Conservation (phyloP, 805 yeast species). For the Ogataea henricii region DNA sequence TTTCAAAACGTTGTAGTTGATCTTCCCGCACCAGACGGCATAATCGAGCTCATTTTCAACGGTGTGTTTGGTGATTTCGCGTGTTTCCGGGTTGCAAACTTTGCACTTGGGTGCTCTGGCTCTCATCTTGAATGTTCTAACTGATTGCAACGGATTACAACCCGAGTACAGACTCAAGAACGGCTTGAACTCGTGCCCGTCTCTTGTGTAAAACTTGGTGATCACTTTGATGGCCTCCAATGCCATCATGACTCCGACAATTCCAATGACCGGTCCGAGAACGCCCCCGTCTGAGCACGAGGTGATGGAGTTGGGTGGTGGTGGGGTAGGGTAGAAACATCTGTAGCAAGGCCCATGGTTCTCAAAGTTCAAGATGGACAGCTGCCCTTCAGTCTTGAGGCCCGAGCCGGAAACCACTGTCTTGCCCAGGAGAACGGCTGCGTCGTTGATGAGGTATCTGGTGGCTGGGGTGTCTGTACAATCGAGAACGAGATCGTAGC, state of each 20-base stretch:
- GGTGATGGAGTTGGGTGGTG: constrained; percentile 77
- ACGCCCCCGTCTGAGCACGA: constrained; percentile 94
- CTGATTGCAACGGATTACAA: constrained; percentile 56
- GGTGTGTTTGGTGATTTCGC: constrained; percentile 47
- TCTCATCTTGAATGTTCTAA: constrained; percentile 81
- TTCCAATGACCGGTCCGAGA: constrained; percentile 93
- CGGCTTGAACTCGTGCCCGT: constrained; percentile 60
- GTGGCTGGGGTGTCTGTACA: constrained; percentile 94
- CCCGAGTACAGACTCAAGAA: constrained; percentile 70
- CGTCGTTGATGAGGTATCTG: constrained; percentile 84
- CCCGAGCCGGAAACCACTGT: constrained; percentile 93
- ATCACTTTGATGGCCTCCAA: constrained; percentile 79
- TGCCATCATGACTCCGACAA: constrained; percentile 88
- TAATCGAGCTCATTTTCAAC: constrained; percentile 63
- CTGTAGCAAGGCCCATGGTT: constrained; percentile 87
- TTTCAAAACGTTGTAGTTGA: constrained; percentile 46
- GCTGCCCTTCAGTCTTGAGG: constrained; percentile 86
- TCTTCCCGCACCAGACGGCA: constrained; percentile 70
- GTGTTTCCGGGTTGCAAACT: constrained; percentile 57
- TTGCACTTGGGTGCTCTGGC: constrained; percentile 58
- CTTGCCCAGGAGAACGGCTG: constrained; percentile 64
- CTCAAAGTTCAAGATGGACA: constrained; percentile 69
- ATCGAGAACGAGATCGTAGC: constrained; percentile 79
- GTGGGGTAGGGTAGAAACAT: constrained; percentile 90
- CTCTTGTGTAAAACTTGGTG: constrained; percentile 51